phyloP scores from a whole-genome alignment of 345 rosid genomes.

The Ceriops decandra region DNA sequence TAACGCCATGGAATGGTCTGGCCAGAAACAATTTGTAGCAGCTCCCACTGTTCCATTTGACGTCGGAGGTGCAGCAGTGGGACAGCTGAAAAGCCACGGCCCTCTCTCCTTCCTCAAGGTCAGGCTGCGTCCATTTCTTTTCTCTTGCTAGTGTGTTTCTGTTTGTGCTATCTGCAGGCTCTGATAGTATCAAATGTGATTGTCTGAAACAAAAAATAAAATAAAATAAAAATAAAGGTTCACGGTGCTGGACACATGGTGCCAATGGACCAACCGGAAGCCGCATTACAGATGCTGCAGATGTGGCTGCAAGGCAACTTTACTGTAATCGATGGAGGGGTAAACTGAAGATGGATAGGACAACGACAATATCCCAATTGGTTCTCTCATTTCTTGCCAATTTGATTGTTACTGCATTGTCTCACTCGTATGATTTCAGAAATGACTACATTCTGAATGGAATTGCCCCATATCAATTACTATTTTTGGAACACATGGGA shows the following conservation, averaged over 20 bases:
- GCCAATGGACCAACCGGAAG: conserved; percentile 96
- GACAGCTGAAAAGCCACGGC: conserved; percentile 60
- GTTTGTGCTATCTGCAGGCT: neutral
- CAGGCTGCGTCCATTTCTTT: neutral
- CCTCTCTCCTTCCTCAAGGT: conserved; percentile 81
- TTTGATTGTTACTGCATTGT: too few species aligned
- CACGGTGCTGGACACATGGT: conserved; percentile 85
- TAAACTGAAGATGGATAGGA: too few species aligned
- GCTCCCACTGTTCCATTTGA: conserved; percentile 48
- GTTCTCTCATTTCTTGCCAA: too few species aligned
- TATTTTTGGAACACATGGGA: too few species aligned
- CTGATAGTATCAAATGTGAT: neutral
- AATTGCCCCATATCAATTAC: too few species aligned
- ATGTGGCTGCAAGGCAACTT: conserved; percentile 75
- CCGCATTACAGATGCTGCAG: conserved; percentile 64
- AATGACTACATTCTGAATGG: too few species aligned
- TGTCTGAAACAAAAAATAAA: neutral
- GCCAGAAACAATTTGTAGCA: conserved; percentile 47
- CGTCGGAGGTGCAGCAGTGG: conserved; percentile 59
- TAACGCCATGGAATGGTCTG: conserved; percentile 70
- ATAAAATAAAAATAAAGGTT: conserved; percentile 37
- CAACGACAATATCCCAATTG: too few species aligned
- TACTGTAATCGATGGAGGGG: neutral
- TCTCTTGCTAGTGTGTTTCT: neutral
- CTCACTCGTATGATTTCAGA: too few species aligned